These are phyloP conservation scores for Candida germanica DNA, from an alignment of 805 yeast genomes.

Conservation along the genomic window DNA sequence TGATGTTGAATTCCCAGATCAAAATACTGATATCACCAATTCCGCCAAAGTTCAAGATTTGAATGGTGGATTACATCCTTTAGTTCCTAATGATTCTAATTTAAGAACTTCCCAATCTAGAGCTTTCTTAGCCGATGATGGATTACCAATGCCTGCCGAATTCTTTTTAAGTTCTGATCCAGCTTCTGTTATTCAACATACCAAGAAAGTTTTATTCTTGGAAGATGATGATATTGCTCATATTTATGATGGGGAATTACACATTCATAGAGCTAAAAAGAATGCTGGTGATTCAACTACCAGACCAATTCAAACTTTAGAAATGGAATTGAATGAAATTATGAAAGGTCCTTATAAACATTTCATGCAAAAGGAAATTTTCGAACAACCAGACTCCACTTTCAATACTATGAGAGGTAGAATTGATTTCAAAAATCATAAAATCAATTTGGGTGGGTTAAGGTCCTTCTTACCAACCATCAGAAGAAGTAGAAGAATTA, in stretches of 20 bases:
- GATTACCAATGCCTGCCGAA: conserved; percentile 89
- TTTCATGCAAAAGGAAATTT: conserved; percentile 98
- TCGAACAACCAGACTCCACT: conserved; percentile 97
- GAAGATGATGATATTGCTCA: conserved; percentile 99
- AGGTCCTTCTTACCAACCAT: conserved; percentile 80
- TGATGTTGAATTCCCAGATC: conserved; percentile 93
- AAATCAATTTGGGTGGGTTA: conserved; percentile 86
- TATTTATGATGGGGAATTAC: conserved; percentile 96
- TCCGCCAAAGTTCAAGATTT: conserved; percentile 11
- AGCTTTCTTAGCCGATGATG: conserved; percentile 94
- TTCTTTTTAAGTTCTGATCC: conserved; percentile 97
- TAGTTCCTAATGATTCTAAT: conserved; percentile 51
- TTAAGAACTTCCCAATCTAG: conserved; percentile 91
- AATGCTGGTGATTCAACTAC: conserved; percentile 82
- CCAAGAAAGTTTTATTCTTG: conserved; percentile 91
- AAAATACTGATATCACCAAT: conserved; percentile 20
- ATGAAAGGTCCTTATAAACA: conserved; percentile 97
- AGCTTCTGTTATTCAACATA: conserved; percentile 92
- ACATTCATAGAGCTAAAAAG: conserved; percentile 92
- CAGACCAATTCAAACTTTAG: conserved; percentile 94
- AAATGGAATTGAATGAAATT: conserved; percentile 94
- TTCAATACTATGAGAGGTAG: conserved; percentile 99
- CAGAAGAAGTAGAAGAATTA: conserved; percentile 90
- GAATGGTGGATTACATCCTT: conserved; percentile 45
- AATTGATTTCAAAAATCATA: conserved; percentile 79